A percentile compares a stretch with the other conserved stretches of the same genome.
These are phyloP conservation scores for Colletotrichum coccodes DNA, from an alignment of 2,329 filamentous ascomycete genomes.

Conservation along the genomic window DNA sequence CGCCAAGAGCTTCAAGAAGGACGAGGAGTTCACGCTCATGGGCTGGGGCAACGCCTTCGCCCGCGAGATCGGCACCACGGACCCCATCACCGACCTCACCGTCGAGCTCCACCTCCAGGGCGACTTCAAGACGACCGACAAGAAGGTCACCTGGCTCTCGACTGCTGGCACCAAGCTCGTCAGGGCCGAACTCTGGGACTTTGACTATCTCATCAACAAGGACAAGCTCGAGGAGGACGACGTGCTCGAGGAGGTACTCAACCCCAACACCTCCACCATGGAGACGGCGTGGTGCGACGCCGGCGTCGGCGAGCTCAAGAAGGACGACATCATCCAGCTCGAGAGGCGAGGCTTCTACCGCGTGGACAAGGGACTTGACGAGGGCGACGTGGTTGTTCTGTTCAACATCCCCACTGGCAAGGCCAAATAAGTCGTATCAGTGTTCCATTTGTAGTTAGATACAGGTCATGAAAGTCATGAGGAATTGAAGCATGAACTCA, in stretches of 20 bases:
- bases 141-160: conserved; percentile 96
- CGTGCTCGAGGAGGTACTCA: conserved; percentile 84
- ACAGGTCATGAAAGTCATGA: conserved; percentile 21
- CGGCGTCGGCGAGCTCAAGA: conserved; percentile 81
- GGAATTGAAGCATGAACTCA: conserved; percentile 6
- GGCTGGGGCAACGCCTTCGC: conserved; percentile 94
- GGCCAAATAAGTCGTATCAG: conserved; percentile 47
- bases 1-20: conserved; percentile 80
- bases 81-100: conserved; percentile 75
- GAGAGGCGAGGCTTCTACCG: conserved; percentile 94
- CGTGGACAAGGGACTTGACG: conserved; percentile 74
- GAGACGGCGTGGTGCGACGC: conserved; percentile 82
- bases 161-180: conserved; percentile 80
- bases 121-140: conserved; percentile 94
- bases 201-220: conserved; percentile 95
- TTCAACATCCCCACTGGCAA: conserved; percentile 69
- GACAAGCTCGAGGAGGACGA: conserved; percentile 93
- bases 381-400: conserved; percentile 60
- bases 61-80: conserved; percentile 68
- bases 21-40: conserved; percentile 96
- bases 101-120: conserved; percentile 91
- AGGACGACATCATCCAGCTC: conserved; percentile 93
- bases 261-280: conserved; percentile 77
- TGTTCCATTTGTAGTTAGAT: conserved; percentile 8
- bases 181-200: conserved; percentile 88